These are phyloP conservation scores for Podaxis sp. DNA, from an alignment of 768 basidiomycete species.

Conservation along the genomic window DNA sequence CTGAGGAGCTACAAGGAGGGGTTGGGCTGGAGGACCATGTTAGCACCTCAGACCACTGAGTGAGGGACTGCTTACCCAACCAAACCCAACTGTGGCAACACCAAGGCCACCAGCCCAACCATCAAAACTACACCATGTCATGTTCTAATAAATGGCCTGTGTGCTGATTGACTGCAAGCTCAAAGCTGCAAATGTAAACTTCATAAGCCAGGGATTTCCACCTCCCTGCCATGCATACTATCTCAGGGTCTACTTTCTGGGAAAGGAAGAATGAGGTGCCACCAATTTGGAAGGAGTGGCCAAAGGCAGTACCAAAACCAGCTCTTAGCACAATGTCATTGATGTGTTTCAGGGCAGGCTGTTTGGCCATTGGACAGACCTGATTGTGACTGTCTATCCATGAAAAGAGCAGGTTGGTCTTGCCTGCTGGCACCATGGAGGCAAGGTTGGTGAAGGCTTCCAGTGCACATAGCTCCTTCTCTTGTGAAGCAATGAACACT, in stretches of 20 bases:
- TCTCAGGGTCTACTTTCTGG: constrained; percentile 31
- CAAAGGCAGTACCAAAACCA: constrained; percentile 34
- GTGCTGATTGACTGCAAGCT: constrained; percentile 15
- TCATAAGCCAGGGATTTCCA: constrained; percentile 43
- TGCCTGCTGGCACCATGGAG: constrained; percentile 24
- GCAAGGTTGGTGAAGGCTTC: constrained; percentile 31
- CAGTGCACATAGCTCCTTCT: constrained; percentile 28
- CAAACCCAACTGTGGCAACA: too few species aligned
- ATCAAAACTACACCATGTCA: too few species aligned
- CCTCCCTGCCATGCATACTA: constrained; percentile 31
- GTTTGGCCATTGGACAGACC: constrained; percentile 29
- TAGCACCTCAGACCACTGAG: too few species aligned
- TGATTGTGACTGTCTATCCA: constrained; percentile 29
- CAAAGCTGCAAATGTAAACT: constrained; percentile 37
- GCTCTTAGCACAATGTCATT: constrained; percentile 27
- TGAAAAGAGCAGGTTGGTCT: constrained; percentile 34
- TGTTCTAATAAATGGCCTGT: too few species aligned
- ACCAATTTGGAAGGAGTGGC: constrained; percentile 46
- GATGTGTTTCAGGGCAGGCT: constrained; percentile 25
- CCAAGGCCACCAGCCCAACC: too few species aligned
- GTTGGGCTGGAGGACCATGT: too few species aligned
- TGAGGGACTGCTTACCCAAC: too few species aligned
- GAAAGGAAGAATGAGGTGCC: constrained; percentile 36
- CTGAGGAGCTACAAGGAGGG: too few species aligned
- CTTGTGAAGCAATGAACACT: constrained; percentile 24